Percentiles rank a stretch among this genome's conserved stretches.
phyloP scores from a whole-genome alignment of 306 rosid genomes.

The Ziziphus jujuba region DNA sequence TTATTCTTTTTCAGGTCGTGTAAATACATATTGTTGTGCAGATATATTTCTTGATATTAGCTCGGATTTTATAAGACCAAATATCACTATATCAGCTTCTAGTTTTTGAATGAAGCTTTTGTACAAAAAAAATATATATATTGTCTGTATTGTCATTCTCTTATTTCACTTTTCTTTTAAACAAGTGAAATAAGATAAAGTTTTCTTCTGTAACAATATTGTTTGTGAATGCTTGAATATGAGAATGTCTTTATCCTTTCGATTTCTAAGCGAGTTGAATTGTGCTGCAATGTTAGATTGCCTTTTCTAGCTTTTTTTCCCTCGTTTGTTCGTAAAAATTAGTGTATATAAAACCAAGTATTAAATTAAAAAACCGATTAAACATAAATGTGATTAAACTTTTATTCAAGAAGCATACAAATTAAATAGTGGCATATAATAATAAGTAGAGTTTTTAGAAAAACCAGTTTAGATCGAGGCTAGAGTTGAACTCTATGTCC shows the following conservation, averaged over 20 bases:
- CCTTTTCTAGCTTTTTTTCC: conserved; percentile 41
- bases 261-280: conserved; percentile 13
- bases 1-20: conserved; percentile 20
- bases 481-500: too few relatives aligned
- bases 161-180: conserved; percentile 5
- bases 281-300: conserved; percentile 39
- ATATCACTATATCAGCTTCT: conserved; percentile 45
- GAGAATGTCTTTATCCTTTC: neutral
- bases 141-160: conserved; percentile 16
- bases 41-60: conserved; percentile 35
- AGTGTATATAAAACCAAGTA: too few relatives aligned
- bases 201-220: neutral
- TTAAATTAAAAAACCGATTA: too few relatives aligned
- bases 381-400: too few relatives aligned
- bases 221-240: conserved; percentile 8
- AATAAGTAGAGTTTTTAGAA: too few relatives aligned
- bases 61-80: conserved; percentile 61
- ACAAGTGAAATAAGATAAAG: conserved; percentile 26
- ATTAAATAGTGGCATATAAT: too few relatives aligned
- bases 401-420: too few relatives aligned
- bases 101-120: conserved; percentile 49
- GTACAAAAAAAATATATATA: conserved; percentile 23
- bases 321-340: too few relatives aligned
- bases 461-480: too few relatives aligned
- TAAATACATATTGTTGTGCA: conserved; percentile 30